Evolutionary conservation across 1,284 basidiomycete genomes (phyloP).

Genomic region (Puccinia coronata): DNA sequence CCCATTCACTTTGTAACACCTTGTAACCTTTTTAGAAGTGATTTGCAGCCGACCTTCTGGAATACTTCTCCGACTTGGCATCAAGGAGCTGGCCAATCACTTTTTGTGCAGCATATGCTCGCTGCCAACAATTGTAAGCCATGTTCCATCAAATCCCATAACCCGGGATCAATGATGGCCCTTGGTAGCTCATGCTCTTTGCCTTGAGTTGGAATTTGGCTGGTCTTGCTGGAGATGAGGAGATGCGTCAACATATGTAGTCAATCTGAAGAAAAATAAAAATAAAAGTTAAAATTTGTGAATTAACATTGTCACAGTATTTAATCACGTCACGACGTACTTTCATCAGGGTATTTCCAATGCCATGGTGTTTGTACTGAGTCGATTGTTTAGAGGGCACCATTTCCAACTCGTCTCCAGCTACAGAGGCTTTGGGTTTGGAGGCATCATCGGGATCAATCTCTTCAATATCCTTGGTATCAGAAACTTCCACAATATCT

Average conservation of each 20-base stretch:
- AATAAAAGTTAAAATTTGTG: no score
- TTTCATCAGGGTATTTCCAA: no score
- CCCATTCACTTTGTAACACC: slow-evolving; percentile 4
- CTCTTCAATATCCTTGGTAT: no score
- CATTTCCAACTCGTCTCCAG: no score
- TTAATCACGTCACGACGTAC: no score
- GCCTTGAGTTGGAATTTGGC: background rate
- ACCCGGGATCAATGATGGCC: background rate
- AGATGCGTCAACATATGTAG: background rate
- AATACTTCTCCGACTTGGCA: background rate
- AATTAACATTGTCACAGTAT: no score
- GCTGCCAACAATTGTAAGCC: no score
- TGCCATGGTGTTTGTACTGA: background rate
- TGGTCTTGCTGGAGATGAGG: background rate
- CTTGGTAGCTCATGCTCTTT: no score
- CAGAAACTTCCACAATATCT: no score
- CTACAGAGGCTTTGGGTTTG: no score
- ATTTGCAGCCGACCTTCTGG: background rate
- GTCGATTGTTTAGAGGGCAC: background rate
- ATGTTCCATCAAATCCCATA: no score
- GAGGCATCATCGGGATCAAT: background rate
- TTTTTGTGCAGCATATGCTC: no score
- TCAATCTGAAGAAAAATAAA: background rate
- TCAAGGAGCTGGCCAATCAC: background rate
- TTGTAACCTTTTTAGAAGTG: background rate